Base-by-base conservation (phyloP, 1,139 yeast species). In the Lodderomyces theae region DNA sequence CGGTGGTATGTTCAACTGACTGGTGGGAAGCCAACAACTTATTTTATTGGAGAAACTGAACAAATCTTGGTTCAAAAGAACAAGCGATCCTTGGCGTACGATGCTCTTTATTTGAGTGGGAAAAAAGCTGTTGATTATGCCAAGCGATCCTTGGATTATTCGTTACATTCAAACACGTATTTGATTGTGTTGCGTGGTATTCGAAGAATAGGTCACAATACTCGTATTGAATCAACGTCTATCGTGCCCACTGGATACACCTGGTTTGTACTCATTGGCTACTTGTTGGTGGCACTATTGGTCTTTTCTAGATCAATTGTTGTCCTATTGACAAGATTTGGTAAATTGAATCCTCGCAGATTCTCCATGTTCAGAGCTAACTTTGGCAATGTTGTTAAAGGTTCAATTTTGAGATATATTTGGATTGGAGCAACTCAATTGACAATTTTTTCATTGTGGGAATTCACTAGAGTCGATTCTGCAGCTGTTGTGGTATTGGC, bases 1-100 rank as follows among this genome's bases (percentile, higher is more conserved):
- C 71, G 90, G 53, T 85, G 94, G 94, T 85, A 82, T 52, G 78
- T 85, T 37, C 88, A 85, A 60, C 66, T 86, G 39, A 84, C 92
- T 2, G 94, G 94, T 40, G 94, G 94, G 38, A 63, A 71, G 1
- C 89, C 92, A 34, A 63, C 82, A 8, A 64, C 79, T 38, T 79
- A 79, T 55, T 65, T 84, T 48, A 71, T 79, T 3, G 74, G 80
- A 7, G 72, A 78, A 5, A 72, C 81, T 5, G 66, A 74, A 44
- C 80, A 82, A 47, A 75, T 84, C 24, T 67, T 85, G 57, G 86
- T 82, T 13, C 92, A 85, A 60, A 48, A 37, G 35, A 34, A 33
- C 24, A 44, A 41, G 30, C 74, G 89, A 64, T 77, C 86, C 12
- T 47, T 56, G 37, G 54, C 54, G 17, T 54, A 57, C 45, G 18